phyloP scores from a whole-genome alignment of 2,329 filamentous ascomycete species.

The Coccinonectria pachysandricola region DNA sequence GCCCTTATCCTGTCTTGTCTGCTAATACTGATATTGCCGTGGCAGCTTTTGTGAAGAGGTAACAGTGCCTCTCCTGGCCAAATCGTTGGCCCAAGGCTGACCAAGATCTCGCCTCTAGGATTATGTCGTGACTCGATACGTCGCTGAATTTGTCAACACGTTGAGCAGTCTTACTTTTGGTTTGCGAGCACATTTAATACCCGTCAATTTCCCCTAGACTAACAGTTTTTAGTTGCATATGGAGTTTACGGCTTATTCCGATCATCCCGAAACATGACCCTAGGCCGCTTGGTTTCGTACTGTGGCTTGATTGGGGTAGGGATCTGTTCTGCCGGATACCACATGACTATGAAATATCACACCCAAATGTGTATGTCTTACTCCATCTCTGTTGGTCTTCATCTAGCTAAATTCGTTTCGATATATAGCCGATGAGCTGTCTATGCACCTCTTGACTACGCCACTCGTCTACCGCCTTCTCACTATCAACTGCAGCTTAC shows the following conservation, averaged over 20 bases:
- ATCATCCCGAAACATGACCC: constrained; percentile 6
- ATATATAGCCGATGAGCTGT: constrained; percentile 26
- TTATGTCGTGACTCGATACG: constrained; percentile 31
- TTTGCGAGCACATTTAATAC: constrained; percentile 2
- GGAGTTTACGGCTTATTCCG: constrained; percentile 27
- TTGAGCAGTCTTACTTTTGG: constrained; percentile 30
- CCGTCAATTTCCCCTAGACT: not conserved
- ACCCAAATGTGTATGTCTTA: constrained; percentile 23
- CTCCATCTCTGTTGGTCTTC: not conserved
- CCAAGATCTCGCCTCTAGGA: constrained; percentile 11
- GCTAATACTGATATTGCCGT: not conserved
- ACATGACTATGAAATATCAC: constrained; percentile 26
- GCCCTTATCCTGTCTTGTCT: accelerated
- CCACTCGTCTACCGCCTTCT: constrained; percentile 31
- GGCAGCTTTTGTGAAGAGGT: constrained; percentile 23
- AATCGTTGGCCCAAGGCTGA: not conserved
- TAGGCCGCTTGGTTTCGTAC: constrained; percentile 25
- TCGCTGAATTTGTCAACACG: constrained; percentile 36
- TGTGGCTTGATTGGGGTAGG: constrained; percentile 27
- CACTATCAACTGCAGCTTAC: constrained; percentile 20
- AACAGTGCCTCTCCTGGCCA: constrained; percentile 1
- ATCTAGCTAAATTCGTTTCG: constrained; percentile 1
- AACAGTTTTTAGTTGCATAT: constrained; percentile 22
- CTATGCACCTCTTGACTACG: constrained; percentile 32
- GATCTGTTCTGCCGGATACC: constrained; percentile 22